Evolutionary conservation across 768 basidiomycete species (phyloP).

Genomic region (Filobasidium floriforme): DNA sequence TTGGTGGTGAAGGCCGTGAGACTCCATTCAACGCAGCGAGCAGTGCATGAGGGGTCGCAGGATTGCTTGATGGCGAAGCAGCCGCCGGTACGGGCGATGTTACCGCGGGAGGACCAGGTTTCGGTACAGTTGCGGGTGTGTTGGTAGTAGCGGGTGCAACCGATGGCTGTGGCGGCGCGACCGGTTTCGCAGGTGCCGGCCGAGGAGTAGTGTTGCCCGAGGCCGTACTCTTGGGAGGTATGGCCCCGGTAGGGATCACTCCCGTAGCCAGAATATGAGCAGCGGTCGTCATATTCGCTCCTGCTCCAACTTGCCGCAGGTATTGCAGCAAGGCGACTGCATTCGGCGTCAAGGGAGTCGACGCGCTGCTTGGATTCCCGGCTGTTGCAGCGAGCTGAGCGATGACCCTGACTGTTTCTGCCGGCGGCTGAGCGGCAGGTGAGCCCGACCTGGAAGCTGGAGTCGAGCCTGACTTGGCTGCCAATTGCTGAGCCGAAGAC

Average conservation of each 20-base stretch:
- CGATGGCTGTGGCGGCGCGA: background rate
- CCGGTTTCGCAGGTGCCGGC: background rate
- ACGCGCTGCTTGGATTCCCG: slow-evolving; percentile 16
- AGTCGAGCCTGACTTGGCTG: background rate
- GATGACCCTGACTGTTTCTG: slow-evolving; percentile 23
- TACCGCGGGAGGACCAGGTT: background rate
- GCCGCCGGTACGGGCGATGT: background rate
- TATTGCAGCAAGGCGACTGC: slow-evolving; percentile 23
- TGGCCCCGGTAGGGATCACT: slow-evolving; percentile 22
- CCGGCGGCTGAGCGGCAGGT: slow-evolving; percentile 9
- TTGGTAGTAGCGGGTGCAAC: background rate
- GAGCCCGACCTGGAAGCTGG: background rate
- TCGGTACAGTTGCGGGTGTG: background rate
- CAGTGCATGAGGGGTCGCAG: slow-evolving; percentile 1
- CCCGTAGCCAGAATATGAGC: slow-evolving; percentile 23
- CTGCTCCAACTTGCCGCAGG: slow-evolving; percentile 19
- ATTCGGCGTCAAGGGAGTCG: slow-evolving; percentile 13
- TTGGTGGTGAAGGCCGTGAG: background rate
- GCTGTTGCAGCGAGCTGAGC: slow-evolving; percentile 20
- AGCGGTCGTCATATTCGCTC: slow-evolving; percentile 21
- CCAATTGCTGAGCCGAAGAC: slow-evolving; percentile 2
- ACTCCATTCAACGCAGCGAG: slow-evolving; percentile 3
- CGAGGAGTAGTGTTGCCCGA: background rate
- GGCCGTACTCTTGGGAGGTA: slow-evolving; percentile 3
- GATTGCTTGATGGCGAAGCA: background rate